Percentiles rank a stretch among this genome's conserved stretches.
Evolutionary conservation across 1,284 basidiomycete species (phyloP).

Genomic region (Ceratobasidium sp.): DNA sequence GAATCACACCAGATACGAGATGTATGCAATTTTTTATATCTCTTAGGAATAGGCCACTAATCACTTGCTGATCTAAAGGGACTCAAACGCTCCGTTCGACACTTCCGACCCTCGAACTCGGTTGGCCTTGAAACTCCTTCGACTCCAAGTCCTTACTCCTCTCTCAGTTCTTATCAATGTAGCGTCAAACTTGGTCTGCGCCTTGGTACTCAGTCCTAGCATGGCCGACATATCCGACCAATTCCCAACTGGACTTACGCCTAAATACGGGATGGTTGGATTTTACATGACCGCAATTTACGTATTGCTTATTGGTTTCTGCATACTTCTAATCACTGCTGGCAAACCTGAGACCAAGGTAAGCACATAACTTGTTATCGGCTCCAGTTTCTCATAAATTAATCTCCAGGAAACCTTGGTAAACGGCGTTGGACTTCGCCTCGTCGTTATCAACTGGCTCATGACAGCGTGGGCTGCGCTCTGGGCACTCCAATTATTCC

Average conservation of each 20-base stretch:
- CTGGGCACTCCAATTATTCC: constrained; percentile 48
- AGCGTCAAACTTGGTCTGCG: constrained; percentile 52
- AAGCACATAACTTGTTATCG: constrained; percentile 33
- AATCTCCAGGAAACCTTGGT: constrained; percentile 58
- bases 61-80: constrained; percentile 3
- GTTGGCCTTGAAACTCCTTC: constrained; percentile 55
- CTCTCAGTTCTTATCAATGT: constrained; percentile 57
- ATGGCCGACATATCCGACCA: constrained; percentile 56
- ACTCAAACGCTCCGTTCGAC: constrained; percentile 36
- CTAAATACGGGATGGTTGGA: constrained; percentile 60
- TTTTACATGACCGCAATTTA: constrained; percentile 59
- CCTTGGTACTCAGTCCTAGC: constrained; percentile 49
- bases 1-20: neutral
- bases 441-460: constrained; percentile 65
- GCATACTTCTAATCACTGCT: constrained; percentile 61
- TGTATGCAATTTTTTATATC: neutral
- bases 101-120: constrained; percentile 46
- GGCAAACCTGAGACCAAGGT: constrained; percentile 64
- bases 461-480: constrained; percentile 62
- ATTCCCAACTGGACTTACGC: constrained; percentile 62
- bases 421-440: constrained; percentile 64
- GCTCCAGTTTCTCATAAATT: neutral
- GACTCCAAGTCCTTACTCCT: constrained; percentile 62
- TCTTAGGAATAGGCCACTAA: no score
- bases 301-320: constrained; percentile 60